Evolutionary conservation across 2,329 filamentous ascomycete species (phyloP).

Genomic region (Botryotinia globosa): DNA sequence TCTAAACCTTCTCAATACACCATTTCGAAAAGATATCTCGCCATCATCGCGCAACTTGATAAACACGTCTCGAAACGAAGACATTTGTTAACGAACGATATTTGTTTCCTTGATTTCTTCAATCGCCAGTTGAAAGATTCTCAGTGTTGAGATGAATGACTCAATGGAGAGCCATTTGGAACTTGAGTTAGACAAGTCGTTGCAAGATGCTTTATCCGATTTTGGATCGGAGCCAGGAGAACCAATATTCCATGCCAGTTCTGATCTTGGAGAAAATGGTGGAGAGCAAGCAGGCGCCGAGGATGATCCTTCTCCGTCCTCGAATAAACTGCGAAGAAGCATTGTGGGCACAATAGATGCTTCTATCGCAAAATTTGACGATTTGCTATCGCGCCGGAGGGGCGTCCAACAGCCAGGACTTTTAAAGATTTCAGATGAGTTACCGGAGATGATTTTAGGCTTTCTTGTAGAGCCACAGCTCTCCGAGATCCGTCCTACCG

Average conservation of each 20-base stretch:
- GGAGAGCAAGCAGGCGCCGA: background rate
- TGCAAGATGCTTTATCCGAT: background rate
- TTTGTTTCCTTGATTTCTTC: background rate
- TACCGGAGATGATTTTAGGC: background rate
- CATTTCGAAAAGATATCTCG: background rate
- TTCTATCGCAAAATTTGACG: background rate
- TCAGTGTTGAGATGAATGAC: background rate
- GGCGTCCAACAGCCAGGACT: background rate
- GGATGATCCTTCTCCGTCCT: background rate
- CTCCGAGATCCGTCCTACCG: background rate
- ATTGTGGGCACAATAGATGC: background rate
- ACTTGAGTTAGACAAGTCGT: background rate
- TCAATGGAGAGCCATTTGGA: background rate
- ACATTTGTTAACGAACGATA: background rate
- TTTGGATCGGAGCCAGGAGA: background rate
- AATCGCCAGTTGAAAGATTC: background rate
- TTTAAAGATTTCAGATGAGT: background rate
- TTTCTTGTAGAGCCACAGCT: background rate
- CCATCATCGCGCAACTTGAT: background rate
- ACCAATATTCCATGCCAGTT: background rate
- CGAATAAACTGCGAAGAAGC: background rate
- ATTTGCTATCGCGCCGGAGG: background rate
- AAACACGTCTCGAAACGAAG: background rate
- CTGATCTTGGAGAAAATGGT: background rate
- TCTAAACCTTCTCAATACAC: background rate